A percentile compares a stretch with the other conserved stretches of the same genome.
Evolutionary conservation across 140 eudicot genomes (phyloP).

Genomic region (Bidens hawaiensis): DNA sequence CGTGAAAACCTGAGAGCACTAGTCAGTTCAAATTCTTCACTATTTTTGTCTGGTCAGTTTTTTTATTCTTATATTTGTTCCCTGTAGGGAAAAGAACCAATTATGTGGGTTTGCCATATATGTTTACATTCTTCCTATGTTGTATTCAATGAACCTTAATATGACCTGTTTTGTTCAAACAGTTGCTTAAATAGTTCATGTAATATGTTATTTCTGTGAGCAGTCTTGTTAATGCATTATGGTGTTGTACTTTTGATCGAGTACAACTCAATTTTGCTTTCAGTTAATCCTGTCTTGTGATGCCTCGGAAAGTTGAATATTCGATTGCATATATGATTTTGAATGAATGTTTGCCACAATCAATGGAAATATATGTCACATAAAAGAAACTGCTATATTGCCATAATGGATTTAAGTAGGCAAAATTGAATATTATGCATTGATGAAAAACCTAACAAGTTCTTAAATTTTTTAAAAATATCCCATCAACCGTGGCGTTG

Average conservation of each 20-base stretch:
- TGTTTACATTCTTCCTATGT: constrained; percentile 25
- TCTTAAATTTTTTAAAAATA: not conserved
- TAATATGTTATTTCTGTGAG: constrained; percentile 12
- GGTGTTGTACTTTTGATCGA: constrained; percentile 1
- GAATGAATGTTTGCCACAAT: not conserved
- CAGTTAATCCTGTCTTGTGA: not conserved
- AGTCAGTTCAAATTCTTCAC: constrained; percentile 30
- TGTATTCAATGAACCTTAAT: constrained; percentile 13
- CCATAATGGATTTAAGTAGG: not conserved
- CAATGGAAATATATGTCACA: not conserved
- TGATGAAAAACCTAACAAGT: not conserved
- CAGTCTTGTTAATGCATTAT: constrained; percentile 10
- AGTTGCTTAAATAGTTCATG: constrained; percentile 6
- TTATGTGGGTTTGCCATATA: constrained; percentile 23
- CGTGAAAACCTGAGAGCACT: constrained; percentile 19
- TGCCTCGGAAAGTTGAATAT: not conserved
- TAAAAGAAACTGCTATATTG: not conserved
- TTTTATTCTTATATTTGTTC: constrained; percentile 33
- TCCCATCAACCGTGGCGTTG: not conserved
- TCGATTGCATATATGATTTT: not conserved
- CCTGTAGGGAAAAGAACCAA: constrained; percentile 25
- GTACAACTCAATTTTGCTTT: not conserved
- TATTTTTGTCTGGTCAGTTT: constrained; percentile 34
- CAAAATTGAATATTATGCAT: constrained; percentile 6
- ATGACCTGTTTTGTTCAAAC: constrained; percentile 12